These are phyloP conservation scores for Cladosporium sp. DNA, from an alignment of 2,329 filamentous ascomycete genomes.

Conservation along the genomic window DNA sequence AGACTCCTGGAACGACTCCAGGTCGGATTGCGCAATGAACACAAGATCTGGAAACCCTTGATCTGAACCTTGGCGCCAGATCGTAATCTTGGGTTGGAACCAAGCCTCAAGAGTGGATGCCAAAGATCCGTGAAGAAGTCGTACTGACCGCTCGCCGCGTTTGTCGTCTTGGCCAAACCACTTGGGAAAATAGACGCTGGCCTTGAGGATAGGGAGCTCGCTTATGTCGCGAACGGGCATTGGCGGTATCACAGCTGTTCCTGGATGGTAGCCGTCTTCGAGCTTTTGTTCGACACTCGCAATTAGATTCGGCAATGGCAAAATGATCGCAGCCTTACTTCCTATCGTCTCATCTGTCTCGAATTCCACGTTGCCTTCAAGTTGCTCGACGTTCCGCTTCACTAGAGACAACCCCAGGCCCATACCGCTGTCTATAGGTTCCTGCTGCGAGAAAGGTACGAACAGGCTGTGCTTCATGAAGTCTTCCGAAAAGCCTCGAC, in stretches of 20 bases:
- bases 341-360: conserved; percentile 2
- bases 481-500: conserved; percentile 57
- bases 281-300: neutral
- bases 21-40: conserved; percentile 1
- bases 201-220: conserved; percentile 1
- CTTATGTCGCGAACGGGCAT: neutral
- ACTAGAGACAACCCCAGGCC: conserved; percentile 62
- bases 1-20: neutral
- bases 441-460: conserved; percentile 59
- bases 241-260: neutral
- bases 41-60: neutral
- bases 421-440: conserved; percentile 52
- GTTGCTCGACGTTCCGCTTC: neutral
- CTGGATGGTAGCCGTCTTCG: neutral
- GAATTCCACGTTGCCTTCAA: neutral
- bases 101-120: conserved; percentile 3
- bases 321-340: neutral
- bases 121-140: neutral
- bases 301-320: neutral
- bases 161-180: conserved; percentile 1
- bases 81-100: neutral
- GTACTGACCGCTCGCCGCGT: conserved; percentile 1
- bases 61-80: neutral
- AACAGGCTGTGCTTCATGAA: conserved; percentile 57
- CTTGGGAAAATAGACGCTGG: neutral